Evolutionary conservation across 306 rosid genomes (phyloP).

Genomic region (Glycine soja): DNA sequence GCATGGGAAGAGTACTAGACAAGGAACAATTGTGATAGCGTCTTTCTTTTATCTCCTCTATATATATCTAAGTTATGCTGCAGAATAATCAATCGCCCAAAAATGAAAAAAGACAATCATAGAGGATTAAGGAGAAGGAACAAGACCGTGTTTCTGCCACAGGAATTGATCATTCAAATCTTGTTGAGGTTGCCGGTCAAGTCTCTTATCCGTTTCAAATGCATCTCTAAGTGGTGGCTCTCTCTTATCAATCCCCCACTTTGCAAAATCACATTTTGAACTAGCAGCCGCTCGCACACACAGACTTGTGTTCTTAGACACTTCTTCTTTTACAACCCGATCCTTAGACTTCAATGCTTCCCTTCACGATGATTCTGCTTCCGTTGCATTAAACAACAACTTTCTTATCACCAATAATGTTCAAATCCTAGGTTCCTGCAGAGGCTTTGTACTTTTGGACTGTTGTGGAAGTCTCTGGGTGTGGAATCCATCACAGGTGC

Average conservation of each 20-base stretch:
- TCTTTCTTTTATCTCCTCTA: too few species aligned
- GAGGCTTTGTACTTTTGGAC: slow-evolving; percentile 15
- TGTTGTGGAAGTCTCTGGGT: background rate
- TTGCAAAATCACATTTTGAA: too few species aligned
- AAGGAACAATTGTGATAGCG: background rate
- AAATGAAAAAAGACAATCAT: too few species aligned
- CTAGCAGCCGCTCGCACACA: too few species aligned
- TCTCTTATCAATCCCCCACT: background rate
- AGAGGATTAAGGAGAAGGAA: too few species aligned
- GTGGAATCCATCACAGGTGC: slow-evolving; percentile 36
- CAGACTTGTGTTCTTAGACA: background rate
- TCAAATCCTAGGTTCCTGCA: background rate
- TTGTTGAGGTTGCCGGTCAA: background rate
- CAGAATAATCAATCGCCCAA: too few species aligned
- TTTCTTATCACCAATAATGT: background rate
- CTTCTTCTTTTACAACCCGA: background rate
- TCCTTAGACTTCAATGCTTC: background rate
- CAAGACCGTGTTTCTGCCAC: too few species aligned
- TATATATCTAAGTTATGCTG: too few species aligned
- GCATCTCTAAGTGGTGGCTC: slow-evolving; percentile 10
- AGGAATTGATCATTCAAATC: slow-evolving; percentile 15
- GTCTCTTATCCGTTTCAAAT: background rate
- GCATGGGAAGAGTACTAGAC: background rate
- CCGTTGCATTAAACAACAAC: background rate
- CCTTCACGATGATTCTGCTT: background rate